phyloP scores from a whole-genome alignment of 805 yeast species.

The Candida cerambycidarum region DNA sequence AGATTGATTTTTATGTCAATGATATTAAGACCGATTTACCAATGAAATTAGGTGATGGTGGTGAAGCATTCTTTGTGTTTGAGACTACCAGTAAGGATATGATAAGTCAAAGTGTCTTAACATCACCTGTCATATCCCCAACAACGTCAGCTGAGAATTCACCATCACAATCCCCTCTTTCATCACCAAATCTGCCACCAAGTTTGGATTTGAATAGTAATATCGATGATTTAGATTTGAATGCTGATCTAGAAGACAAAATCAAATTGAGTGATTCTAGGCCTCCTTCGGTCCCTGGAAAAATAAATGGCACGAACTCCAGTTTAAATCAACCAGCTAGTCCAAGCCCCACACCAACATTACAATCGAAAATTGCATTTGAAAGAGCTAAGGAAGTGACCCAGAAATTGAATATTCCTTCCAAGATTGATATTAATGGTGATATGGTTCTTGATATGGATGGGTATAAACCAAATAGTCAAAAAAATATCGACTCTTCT shows the following conservation, averaged over 20 bases:
- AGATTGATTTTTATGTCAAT: constrained; percentile 85
- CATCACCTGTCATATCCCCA: constrained; percentile 82
- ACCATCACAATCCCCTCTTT: no score
- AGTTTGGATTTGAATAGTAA: constrained; percentile 19
- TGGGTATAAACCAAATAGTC: constrained; percentile 84
- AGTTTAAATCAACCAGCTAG: no score
- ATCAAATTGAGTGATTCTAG: constrained; percentile 22
- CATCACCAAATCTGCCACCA: constrained; percentile 17
- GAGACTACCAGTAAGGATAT: constrained; percentile 66
- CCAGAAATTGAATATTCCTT: constrained; percentile 76
- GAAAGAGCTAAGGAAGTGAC: constrained; percentile 65
- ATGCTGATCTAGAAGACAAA: constrained; percentile 32
- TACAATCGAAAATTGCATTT: constrained; percentile 42
- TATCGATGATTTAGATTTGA: constrained; percentile 39
- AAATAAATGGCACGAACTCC: no score
- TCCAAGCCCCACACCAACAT: constrained; percentile 21
- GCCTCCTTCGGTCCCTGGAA: not conserved
- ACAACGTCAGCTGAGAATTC: constrained; percentile 57
- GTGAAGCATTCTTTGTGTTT: constrained; percentile 96
- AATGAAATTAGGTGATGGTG: constrained; percentile 96
- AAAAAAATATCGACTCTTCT: constrained; percentile 70
- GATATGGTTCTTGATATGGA: constrained; percentile 90
- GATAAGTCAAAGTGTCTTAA: constrained; percentile 75
- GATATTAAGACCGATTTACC: constrained; percentile 79
- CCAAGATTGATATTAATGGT: constrained; percentile 84